Evolutionary conservation across 2,329 filamentous ascomycete species (phyloP), one percentile per base, ranked within the genome.

Genomic region (Penicillium sp.): DNA sequence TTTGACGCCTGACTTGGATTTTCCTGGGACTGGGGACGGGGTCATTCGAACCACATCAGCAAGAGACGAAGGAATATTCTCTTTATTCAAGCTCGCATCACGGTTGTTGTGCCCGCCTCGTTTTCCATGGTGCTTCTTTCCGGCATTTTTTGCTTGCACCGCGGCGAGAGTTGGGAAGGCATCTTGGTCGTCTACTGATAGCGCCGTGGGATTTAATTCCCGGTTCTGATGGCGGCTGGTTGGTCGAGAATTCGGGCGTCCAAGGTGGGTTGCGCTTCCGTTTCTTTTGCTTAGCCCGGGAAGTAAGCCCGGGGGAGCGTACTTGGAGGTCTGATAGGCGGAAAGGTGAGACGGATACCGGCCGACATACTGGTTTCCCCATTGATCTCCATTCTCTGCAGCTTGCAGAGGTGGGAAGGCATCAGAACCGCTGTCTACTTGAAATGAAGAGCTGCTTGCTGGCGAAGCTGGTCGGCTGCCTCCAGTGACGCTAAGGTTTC

Each of bases 11-110:
- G 81, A 60, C 54, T 75, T 77, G 7, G 79, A 77, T 47, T 75
- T 77, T 22, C 77, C 77, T 3, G 89, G 86, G 1, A 81, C 82
- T n/a, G 92, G 91, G 7, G 91, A 92, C 0, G 93, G 92, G 5
- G 91, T 90, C 90, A 96, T 95, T 71, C 93, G 94, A 54, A 97
- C 92, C 54, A 97, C 89, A 73, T 97, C 94, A 34, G 93, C 93
- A 48, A 99, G 79, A 18, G 91, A 96, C 66, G 86, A 91, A 1
- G 91, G 87, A 0, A 79, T 74, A 27, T 84, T 86, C 57, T 91
- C 88, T 67, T 89, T 91, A 65, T 84, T 83, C 7, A 77, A 77
- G 66, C 88, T 69, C 18, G 60, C 53, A 22, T 74, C 71, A 13
- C 68, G 88, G 1, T 88, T 87, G 69, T 65, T 66, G 18, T 96